Percentiles rank a stretch among this genome's conserved stretches.
Conservation (phyloP, 73 alveolate species). For the Urostyla sp. region DNA sequence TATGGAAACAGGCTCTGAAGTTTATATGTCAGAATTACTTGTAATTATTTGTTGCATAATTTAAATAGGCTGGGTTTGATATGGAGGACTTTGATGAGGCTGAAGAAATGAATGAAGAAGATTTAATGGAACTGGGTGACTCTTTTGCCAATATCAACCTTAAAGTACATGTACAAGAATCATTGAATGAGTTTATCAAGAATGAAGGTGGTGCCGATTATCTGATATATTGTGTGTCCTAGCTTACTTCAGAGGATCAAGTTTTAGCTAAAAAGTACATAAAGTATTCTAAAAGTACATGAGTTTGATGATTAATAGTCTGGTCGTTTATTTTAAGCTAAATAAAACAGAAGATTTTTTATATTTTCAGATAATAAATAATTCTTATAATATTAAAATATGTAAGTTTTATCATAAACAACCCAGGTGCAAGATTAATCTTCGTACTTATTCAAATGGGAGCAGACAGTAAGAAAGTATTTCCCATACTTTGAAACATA, state of each 20-base stretch:
- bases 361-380: no score
- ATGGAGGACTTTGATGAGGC: constrained; percentile 96
- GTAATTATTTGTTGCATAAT: constrained; percentile 7
- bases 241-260: constrained; percentile 88
- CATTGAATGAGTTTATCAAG: constrained; percentile 69
- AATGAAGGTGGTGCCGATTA: constrained; percentile 79
- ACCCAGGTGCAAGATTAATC: constrained; percentile 32
- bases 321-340: no score
- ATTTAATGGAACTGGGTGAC: constrained; percentile 85
- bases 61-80: constrained; percentile 84
- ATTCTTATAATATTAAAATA: no score
- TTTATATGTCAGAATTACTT: constrained; percentile 93
- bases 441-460: constrained; percentile 54
- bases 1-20: constrained; percentile 96
- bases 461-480: constrained; percentile 48
- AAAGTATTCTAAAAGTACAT: not conserved
- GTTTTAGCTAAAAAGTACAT: constrained; percentile 78
- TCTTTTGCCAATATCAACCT: constrained; percentile 79
- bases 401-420: constrained; percentile 59
- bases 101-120: constrained; percentile 96
- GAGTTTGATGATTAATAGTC: no score
- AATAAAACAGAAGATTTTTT: no score
- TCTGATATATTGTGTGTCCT: constrained; percentile 83
- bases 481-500: constrained; percentile 60
- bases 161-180: constrained; percentile 82